Conservation (phyloP, 2,329 filamentous ascomycete genomes). For the Elsinoe perseae region DNA sequence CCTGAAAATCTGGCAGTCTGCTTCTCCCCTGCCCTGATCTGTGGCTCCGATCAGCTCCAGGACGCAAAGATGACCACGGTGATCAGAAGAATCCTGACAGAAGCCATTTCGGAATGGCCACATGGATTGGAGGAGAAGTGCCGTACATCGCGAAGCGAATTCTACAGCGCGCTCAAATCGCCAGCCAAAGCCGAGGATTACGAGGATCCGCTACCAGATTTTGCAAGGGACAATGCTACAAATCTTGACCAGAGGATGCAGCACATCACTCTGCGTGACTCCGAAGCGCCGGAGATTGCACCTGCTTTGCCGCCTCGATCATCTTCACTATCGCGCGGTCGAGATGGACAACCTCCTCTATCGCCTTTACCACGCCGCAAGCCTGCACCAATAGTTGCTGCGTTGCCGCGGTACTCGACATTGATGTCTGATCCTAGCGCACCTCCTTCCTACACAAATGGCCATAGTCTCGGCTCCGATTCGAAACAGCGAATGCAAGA, state of each 20-base stretch:
- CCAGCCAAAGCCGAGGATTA: conserved; percentile 37
- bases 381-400: conserved; percentile 34
- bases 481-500: neutral
- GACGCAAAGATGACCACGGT: conserved; percentile 48
- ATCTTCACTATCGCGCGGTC: conserved; percentile 4
- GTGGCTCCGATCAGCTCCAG: conserved; percentile 47
- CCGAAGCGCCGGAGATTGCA: conserved; percentile 20
- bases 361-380: conserved; percentile 30
- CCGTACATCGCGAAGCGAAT: conserved; percentile 31
- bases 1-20: conserved; percentile 48
- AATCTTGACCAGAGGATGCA: conserved; percentile 4
- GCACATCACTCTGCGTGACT: conserved; percentile 7
- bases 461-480: neutral
- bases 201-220: conserved; percentile 41
- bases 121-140: conserved; percentile 38
- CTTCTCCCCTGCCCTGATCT: conserved; percentile 46
- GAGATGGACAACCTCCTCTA: conserved; percentile 18
- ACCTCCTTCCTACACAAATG: neutral
- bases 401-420: conserved; percentile 39
- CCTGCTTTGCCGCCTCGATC: conserved; percentile 17
- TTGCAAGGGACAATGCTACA: conserved; percentile 19
- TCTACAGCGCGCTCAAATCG: conserved; percentile 35
- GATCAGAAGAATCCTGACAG: conserved; percentile 42
- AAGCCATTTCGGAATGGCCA: conserved; percentile 41
- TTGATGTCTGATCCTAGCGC: conserved; percentile 21